Base-by-base conservation (phyloP, 345 rosid species). In the Pistacia atlantica region DNA sequence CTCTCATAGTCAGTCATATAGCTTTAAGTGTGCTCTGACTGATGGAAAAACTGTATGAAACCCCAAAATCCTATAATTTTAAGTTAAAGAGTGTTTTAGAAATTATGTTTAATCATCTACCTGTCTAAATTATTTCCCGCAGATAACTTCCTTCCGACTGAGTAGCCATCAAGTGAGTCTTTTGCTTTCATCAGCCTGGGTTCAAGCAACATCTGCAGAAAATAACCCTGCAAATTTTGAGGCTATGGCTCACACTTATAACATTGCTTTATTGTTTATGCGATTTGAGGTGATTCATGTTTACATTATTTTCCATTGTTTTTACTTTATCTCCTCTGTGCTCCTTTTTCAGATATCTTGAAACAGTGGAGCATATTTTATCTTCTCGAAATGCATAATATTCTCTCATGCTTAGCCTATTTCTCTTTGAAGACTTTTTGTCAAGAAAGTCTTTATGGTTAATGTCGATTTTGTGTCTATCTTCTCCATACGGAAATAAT, bases 161-260 rank as follows among this genome's bases (percentile, higher is more conserved):
- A n/a, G n/a, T n/a, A n/a, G n/a, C n/a, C n/a, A n/a, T n/a, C n/a
- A n/a, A n/a, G n/a, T n/a, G n/a, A n/a, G n/a, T n/a, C n/a, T n/a
- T n/a, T n/a, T n/a, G n/a, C n/a, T n/a, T n/a, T n/a, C n/a, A n/a
- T n/a, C n/a, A n/a, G n/a, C n/a, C n/a, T n/a, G n/a, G n/a, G n/a
- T n/a, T n/a, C n/a, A n/a, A n/a, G n/a, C n/a, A n/a, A n/a, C 25
- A 17, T 89, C 90, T 62, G 71, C 88, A 1, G 94, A 93, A 69
- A 95, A 95, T 85, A 75, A 82, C 80, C 95, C 97, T 63, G 90
- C 88, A 80, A 91, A 93, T 84, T 90, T 91, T 80, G 98, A 88
- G 85, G 97, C 94, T 52, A 89, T 93, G 94, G 91, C 91, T 64
- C 91, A 89, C 78, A 87, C 97, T 22, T 93, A 76, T 65, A 89